Evolutionary conservation across 768 basidiomycete species (phyloP).

Genomic region (Lanmaoa pseudosensibilis): DNA sequence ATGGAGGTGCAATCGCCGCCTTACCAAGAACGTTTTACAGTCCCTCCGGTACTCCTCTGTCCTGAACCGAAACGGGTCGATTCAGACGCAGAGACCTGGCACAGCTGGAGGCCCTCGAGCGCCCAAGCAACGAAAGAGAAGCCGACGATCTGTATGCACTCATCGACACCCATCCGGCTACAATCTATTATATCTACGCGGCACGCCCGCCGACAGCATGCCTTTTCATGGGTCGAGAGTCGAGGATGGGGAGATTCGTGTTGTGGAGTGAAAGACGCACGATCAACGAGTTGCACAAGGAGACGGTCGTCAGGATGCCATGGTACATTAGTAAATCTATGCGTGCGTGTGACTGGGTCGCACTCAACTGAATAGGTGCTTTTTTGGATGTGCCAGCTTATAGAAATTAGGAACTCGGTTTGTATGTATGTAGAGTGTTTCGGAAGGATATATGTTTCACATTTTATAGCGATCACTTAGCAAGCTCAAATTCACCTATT

Average conservation of each 20-base stretch:
- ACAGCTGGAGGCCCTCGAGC: constrained; percentile 4
- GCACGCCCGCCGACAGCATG: constrained; percentile 25
- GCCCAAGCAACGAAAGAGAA: neutral
- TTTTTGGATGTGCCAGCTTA: neutral
- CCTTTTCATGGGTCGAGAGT: constrained; percentile 20
- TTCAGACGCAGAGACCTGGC: constrained; percentile 20
- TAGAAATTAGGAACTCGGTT: no score
- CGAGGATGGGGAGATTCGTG: constrained; percentile 24
- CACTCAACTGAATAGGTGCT: constrained; percentile 5
- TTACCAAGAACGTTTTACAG: constrained; percentile 19
- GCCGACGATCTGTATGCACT: constrained; percentile 24
- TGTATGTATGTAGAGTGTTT: no score
- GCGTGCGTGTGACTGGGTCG: constrained; percentile 26
- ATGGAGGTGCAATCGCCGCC: constrained; percentile 8
- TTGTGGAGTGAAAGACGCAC: constrained; percentile 24
- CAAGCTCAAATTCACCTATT: no score
- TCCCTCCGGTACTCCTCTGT: constrained; percentile 16
- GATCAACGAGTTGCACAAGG: constrained; percentile 25
- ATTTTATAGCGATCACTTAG: no score
- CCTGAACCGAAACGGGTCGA: neutral
- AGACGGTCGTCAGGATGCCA: constrained; percentile 27
- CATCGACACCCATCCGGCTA: constrained; percentile 22
- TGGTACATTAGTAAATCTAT: constrained; percentile 18
- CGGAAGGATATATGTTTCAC: no score
- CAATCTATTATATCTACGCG: constrained; percentile 27